A percentile compares a stretch with the other conserved stretches of the same genome.
Evolutionary conservation across 352 stramenopile species (phyloP).

Genomic region (Pythium apleroticum): DNA sequence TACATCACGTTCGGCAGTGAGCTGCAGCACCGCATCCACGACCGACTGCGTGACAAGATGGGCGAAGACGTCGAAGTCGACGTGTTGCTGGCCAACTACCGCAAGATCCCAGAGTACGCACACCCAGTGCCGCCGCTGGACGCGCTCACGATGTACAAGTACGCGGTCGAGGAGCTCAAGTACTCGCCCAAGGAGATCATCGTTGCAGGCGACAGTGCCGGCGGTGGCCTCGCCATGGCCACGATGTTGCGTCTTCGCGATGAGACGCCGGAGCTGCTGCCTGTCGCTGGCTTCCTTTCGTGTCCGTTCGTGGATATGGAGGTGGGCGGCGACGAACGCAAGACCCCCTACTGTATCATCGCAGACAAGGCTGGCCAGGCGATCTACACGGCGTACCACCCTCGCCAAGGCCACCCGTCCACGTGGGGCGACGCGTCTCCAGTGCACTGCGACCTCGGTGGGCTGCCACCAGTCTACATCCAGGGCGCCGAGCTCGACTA

Average conservation of each 20-base stretch:
- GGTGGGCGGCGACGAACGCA: neutral
- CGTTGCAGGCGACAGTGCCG: conserved; percentile 26
- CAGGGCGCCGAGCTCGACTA: conserved; percentile 15
- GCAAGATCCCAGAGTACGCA: conserved; percentile 22
- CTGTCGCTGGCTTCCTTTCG: conserved; percentile 4
- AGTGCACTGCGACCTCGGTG: conserved; percentile 15
- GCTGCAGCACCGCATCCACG: conserved; percentile 25
- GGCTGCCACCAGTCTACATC: conserved; percentile 25
- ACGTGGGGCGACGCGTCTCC: conserved; percentile 18
- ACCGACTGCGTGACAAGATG: neutral
- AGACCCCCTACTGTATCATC: conserved; percentile 6
- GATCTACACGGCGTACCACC: conserved; percentile 5
- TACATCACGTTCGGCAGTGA: conserved; percentile 33
- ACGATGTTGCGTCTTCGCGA: conserved; percentile 25
- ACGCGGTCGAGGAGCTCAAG: conserved; percentile 6
- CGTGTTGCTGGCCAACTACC: conserved; percentile 26
- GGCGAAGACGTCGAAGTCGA: conserved; percentile 1
- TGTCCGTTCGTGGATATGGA: conserved; percentile 14
- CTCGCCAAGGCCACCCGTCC: neutral
- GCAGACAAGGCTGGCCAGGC: conserved; percentile 7
- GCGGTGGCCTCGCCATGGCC: conserved; percentile 12
- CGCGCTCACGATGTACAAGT: conserved; percentile 26
- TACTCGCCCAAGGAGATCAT: conserved; percentile 16
- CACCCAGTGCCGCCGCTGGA: conserved; percentile 19
- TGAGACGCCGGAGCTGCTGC: neutral